Percentiles rank a stretch among this genome's conserved stretches.
phyloP scores from a whole-genome alignment of 768 basidiomycete genomes.

The Phanerochaete sordida region DNA sequence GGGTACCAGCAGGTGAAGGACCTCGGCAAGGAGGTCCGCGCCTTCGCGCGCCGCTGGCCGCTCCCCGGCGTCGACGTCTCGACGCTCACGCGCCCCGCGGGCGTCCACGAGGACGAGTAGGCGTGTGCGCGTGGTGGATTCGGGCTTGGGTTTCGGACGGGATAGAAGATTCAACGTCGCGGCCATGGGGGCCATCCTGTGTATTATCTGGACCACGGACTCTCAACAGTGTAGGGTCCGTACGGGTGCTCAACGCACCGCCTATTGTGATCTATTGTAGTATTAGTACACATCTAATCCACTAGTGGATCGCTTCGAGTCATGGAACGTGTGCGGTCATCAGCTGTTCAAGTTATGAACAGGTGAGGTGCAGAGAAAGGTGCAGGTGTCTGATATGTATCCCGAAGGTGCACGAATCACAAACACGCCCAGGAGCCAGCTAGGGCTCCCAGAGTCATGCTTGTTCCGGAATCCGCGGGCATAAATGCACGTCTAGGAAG shows the following conservation, averaged over 20 bases:
- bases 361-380: too few relatives aligned
- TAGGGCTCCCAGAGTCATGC: too few relatives aligned
- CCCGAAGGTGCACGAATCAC: too few relatives aligned
- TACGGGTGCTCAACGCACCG: slow-evolving; percentile 3
- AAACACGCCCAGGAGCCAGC: too few relatives aligned
- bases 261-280: background rate
- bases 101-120: slow-evolving; percentile 51
- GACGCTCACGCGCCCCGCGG: slow-evolving; percentile 50
- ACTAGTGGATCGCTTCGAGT: background rate
- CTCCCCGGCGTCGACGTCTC: slow-evolving; percentile 77
- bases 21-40: slow-evolving; percentile 75
- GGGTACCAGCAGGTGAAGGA: slow-evolving; percentile 69
- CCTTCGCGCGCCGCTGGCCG: slow-evolving; percentile 86
- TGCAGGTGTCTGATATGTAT: too few relatives aligned
- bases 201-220: slow-evolving; percentile 31
- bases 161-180: slow-evolving; percentile 54
- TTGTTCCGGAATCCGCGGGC: too few relatives aligned
- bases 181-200: slow-evolving; percentile 12
- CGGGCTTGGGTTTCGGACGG: background rate
- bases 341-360: too few relatives aligned
- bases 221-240: slow-evolving; percentile 49
- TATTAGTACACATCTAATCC: slow-evolving; percentile 1
- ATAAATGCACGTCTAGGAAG: too few relatives aligned
- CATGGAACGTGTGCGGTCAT: too few relatives aligned
- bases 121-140: background rate